phyloP scores from a whole-genome alignment of 2,329 filamentous ascomycete species.

The Exophiala lecanii-corni region DNA sequence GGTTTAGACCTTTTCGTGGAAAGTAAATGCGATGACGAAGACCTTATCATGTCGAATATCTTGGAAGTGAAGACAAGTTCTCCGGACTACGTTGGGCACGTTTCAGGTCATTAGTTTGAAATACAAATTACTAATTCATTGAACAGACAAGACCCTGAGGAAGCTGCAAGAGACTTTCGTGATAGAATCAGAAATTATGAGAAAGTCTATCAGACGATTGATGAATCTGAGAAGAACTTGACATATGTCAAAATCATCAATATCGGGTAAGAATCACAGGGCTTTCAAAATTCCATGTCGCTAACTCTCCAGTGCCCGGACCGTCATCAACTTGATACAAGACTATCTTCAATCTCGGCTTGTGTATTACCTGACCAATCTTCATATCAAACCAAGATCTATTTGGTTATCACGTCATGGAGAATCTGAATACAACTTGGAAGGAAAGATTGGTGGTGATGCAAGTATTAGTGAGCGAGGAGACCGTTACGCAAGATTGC shows the following conservation, averaged over 20 bases:
- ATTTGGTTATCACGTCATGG: slow-evolving; percentile 98
- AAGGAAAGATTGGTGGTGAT: slow-evolving; percentile 88
- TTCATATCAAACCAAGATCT: slow-evolving; percentile 92
- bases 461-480: slow-evolving; percentile 80
- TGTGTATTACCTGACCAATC: slow-evolving; percentile 97
- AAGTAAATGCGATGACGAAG: slow-evolving; percentile 93
- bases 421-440: slow-evolving; percentile 87
- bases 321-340: slow-evolving; percentile 96
- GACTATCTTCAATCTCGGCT: slow-evolving; percentile 95
- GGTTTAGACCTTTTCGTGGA: slow-evolving; percentile 80
- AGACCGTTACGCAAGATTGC: slow-evolving; percentile 76
- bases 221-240: slow-evolving; percentile 78
- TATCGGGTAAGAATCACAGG: slow-evolving; percentile 59
- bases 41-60: slow-evolving; percentile 97
- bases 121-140: background rate
- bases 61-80: slow-evolving; percentile 95
- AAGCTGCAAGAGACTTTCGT: slow-evolving; percentile 84
- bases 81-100: slow-evolving; percentile 70
- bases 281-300: background rate
- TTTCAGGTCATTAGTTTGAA: background rate
- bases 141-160: slow-evolving; percentile 80
- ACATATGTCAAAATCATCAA: slow-evolving; percentile 98
- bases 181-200: slow-evolving; percentile 96
- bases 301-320: slow-evolving; percentile 47
- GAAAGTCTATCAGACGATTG: slow-evolving; percentile 90